Percentiles rank a stretch among this genome's conserved stretches.
These are phyloP conservation scores for Clavispora carvajalis DNA, from an alignment of 805 yeast species.

Conservation along the genomic window DNA sequence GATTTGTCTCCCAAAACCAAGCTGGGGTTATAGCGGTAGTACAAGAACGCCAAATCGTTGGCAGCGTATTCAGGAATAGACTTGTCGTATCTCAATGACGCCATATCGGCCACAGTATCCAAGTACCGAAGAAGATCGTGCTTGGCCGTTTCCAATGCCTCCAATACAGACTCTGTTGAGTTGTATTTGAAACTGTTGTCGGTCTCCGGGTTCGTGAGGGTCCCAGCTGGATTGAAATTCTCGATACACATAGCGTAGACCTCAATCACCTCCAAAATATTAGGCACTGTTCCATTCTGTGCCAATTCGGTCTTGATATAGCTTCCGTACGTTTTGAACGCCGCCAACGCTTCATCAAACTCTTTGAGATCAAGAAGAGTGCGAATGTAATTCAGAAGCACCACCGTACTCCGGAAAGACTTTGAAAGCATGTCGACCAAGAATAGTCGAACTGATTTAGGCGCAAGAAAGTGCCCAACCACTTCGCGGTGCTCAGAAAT, in stretches of 20 bases:
- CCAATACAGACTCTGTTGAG: constrained; percentile 17
- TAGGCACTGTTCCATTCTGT: constrained; percentile 25
- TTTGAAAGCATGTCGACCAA: constrained; percentile 26
- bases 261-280: constrained; percentile 30
- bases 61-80: constrained; percentile 8
- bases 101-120: constrained; percentile 15
- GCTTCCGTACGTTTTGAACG: constrained; percentile 31
- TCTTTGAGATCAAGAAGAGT: constrained; percentile 30
- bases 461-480: constrained; percentile 15
- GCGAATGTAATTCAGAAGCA: constrained; percentile 28
- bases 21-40: constrained; percentile 30
- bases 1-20: constrained; percentile 23
- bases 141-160: constrained; percentile 14
- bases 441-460: constrained; percentile 23
- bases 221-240: constrained; percentile 33
- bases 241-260: constrained; percentile 28
- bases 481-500: constrained; percentile 12
- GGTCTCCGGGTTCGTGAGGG: constrained; percentile 15
- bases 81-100: constrained; percentile 27
- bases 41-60: constrained; percentile 29
- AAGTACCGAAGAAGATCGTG: constrained; percentile 22
- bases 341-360: constrained; percentile 41
- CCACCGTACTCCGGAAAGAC: constrained; percentile 34
- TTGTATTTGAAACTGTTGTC: constrained; percentile 23
- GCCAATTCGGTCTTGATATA: constrained; percentile 31